Base-by-base conservation (phyloP, 202 grass and related monocot species). In the Schoenoplectus tabernaemontani region DNA sequence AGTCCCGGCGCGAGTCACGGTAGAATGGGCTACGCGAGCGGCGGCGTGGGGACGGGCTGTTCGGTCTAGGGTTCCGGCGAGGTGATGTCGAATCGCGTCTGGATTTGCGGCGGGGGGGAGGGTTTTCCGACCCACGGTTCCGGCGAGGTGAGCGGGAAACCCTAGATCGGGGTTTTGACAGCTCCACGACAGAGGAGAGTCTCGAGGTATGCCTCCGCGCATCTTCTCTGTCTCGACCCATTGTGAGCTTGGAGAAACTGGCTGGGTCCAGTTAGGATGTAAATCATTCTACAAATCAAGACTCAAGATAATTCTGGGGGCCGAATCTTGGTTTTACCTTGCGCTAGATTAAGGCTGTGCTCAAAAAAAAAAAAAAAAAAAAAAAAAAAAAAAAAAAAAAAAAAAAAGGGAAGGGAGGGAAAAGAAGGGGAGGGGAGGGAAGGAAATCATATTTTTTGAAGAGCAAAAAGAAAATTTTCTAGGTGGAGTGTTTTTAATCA, bases 111-210 rank as follows among this genome's bases (percentile, higher is more conserved):
- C 57, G 57, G 28, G 77, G 77, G 12, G 77, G 10, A 15, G 17
- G 72, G 0, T 71, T 56, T 13, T 6, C 2, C 9, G 71, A 51
- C 33, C 63, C 61, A 37, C 48, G 48, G 4, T 46, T 84, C 17
- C 83, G 59, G 34, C 69, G 78, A 30, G 33, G 71, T 5, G 20
- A 67, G 61, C 17, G 61, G 28, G 92, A 99, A 69, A 91, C 86
- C 82, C 96, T 88, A 63, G 90, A 88, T 77, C 92, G 83, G 54
- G 80, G 86, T 74, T 54, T 74, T 53, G 70, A 34, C 3, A 53
- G 23, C 47, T 74, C 70, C 62, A 93, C 85, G 23, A 89, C 85
- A 58, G 96, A 99, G 9, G 82, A 83, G 61, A 85, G 66, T 50
- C 78, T 33, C 0, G 43, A 34, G 26, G 68, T 33, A 33, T 26